A percentile compares a stretch with the other conserved stretches of the same genome.
Conservation (phyloP, 306 rosid species). For the Glycine tomentella region DNA sequence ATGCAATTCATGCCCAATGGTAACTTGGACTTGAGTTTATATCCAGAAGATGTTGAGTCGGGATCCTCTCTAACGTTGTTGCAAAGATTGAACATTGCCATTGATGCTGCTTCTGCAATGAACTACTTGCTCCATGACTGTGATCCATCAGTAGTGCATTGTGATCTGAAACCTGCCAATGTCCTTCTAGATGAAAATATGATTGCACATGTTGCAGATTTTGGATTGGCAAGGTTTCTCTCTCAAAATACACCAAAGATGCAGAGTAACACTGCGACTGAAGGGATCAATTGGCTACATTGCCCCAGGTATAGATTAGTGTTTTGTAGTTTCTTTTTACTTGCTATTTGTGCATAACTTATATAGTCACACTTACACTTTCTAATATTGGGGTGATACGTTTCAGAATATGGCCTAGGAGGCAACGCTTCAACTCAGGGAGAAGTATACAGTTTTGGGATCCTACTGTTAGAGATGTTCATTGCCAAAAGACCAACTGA, state of each 20-base stretch:
- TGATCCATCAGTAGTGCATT: slow-evolving; percentile 56
- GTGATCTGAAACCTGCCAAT: slow-evolving; percentile 61
- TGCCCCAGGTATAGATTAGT: slow-evolving; percentile 52
- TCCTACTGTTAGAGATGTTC: slow-evolving; percentile 52
- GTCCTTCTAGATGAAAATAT: slow-evolving; percentile 53
- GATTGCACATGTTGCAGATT: slow-evolving; percentile 60
- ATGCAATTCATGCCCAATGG: slow-evolving; percentile 59
- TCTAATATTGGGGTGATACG: background rate
- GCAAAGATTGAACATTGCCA: slow-evolving; percentile 52
- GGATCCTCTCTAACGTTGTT: slow-evolving; percentile 41
- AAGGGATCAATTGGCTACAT: slow-evolving; percentile 60
- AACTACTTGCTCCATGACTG: slow-evolving; percentile 60
- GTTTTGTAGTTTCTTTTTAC: background rate
- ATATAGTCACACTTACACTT: background rate
- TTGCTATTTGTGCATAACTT: background rate
- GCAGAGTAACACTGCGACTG: slow-evolving; percentile 48
- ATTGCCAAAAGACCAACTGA: slow-evolving; percentile 53
- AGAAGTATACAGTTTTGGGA: slow-evolving; percentile 59
- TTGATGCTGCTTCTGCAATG: slow-evolving; percentile 59
- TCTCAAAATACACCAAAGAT: slow-evolving; percentile 38
- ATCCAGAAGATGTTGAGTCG: slow-evolving; percentile 36
- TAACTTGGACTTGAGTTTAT: slow-evolving; percentile 47
- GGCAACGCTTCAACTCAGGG: slow-evolving; percentile 53
- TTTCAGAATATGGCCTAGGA: slow-evolving; percentile 56
- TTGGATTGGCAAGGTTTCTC: slow-evolving; percentile 59